phyloP scores from a whole-genome alignment of 1,284 basidiomycete genomes.

The Ganoderma leucocontextum region DNA sequence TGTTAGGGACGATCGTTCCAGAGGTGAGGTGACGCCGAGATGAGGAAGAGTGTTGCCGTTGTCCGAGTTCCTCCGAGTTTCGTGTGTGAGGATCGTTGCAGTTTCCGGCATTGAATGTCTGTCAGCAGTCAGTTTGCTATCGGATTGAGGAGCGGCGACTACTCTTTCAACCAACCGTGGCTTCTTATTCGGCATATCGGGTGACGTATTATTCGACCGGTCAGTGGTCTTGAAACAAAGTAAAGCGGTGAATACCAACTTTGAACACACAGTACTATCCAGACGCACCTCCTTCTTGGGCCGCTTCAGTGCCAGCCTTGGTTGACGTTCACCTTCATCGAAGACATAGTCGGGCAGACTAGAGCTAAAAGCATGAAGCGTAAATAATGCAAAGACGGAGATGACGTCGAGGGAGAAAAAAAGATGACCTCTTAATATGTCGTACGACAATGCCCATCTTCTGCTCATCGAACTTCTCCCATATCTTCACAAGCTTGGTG shows the following conservation, averaged over 20 bases:
- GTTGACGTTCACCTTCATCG: slow-evolving; percentile 80
- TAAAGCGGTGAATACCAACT: slow-evolving; percentile 5
- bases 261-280: slow-evolving; percentile 23
- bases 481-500: slow-evolving; percentile 93
- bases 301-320: slow-evolving; percentile 68
- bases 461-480: slow-evolving; percentile 94
- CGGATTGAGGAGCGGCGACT: slow-evolving; percentile 27
- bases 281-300: slow-evolving; percentile 80
- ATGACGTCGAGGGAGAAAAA: not conserved
- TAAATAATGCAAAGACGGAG: slow-evolving; percentile 18
- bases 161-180: slow-evolving; percentile 53
- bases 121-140: slow-evolving; percentile 47
- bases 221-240: slow-evolving; percentile 57
- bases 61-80: slow-evolving; percentile 33
- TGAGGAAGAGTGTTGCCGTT: slow-evolving; percentile 34
- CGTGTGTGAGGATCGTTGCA: slow-evolving; percentile 25
- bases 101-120: slow-evolving; percentile 42
- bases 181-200: slow-evolving; percentile 81
- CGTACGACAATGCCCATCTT: slow-evolving; percentile 96
- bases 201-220: slow-evolving; percentile 69
- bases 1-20: slow-evolving; percentile 26
- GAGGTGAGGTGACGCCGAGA: slow-evolving; percentile 17
- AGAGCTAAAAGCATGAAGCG: slow-evolving; percentile 52
- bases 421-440: slow-evolving; percentile 82
- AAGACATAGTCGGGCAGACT: slow-evolving; percentile 86